These are phyloP conservation scores for Pseudoneurospora amorphoporcata DNA, from an alignment of 495 filamentous ascomycete genomes.

Conservation along the genomic window DNA sequence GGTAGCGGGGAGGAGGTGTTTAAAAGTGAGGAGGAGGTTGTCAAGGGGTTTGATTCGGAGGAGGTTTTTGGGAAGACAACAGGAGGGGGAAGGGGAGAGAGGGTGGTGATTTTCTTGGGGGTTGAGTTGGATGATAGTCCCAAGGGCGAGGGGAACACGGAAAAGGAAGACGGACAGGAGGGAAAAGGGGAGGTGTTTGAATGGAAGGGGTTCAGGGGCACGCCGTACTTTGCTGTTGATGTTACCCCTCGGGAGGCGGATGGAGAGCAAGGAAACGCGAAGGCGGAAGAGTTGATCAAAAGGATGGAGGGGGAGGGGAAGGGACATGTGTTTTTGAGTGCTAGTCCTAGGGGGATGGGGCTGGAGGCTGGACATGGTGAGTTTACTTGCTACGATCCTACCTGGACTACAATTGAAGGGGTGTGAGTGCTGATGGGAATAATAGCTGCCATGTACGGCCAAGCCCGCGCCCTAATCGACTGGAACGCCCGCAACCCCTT, in stretches of 20 bases:
- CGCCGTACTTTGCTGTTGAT: slow-evolving; percentile 82
- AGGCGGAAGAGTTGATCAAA: slow-evolving; percentile 40
- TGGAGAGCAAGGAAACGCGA: slow-evolving; percentile 41
- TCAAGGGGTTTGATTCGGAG: not conserved
- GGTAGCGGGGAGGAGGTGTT: not conserved
- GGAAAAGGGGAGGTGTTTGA: slow-evolving; percentile 13
- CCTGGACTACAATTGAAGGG: not conserved
- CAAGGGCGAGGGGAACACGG: no score
- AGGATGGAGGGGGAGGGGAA: slow-evolving; percentile 17
- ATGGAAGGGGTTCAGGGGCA: slow-evolving; percentile 53
- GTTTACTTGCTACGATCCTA: not conserved
- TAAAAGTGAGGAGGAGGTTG: not conserved
- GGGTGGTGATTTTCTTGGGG: not conserved
- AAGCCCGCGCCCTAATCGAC: slow-evolving; percentile 78
- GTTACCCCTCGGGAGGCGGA: slow-evolving; percentile 52
- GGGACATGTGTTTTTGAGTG: slow-evolving; percentile 15
- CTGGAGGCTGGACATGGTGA: slow-evolving; percentile 35
- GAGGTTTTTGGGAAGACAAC: not conserved
- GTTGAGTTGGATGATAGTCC: not conserved
- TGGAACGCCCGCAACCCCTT: slow-evolving; percentile 93
- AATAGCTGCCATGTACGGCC: slow-evolving; percentile 80
- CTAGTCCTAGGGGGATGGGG: slow-evolving; percentile 24
- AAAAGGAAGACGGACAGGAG: not conserved
- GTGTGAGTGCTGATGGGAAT: not conserved
- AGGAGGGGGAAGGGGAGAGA: not conserved